phyloP scores from a whole-genome alignment of 352 stramenopile genomes.

The Phytophthora uliginosa region DNA sequence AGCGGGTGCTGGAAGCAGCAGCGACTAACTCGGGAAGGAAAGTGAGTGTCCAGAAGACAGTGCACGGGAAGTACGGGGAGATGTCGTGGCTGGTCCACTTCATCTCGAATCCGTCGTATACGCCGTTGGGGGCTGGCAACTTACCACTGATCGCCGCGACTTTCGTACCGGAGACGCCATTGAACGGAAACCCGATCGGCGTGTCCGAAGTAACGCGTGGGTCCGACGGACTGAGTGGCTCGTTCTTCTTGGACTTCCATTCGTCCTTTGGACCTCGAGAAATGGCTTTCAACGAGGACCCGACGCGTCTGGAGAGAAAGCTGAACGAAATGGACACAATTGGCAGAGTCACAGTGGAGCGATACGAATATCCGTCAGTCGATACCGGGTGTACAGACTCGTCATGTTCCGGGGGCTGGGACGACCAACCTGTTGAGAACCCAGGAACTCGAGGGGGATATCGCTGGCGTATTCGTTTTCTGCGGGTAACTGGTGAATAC shows the following conservation, averaged over 20 bases:
- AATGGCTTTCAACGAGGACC: slow-evolving; percentile 92
- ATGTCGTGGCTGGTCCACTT: slow-evolving; percentile 96
- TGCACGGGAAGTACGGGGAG: slow-evolving; percentile 96
- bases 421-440: slow-evolving; percentile 77
- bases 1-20: slow-evolving; percentile 65
- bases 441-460: slow-evolving; percentile 87
- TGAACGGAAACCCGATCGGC: slow-evolving; percentile 45
- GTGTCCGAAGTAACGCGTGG: slow-evolving; percentile 92
- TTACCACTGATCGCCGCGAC: slow-evolving; percentile 70
- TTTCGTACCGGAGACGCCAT: slow-evolving; percentile 37
- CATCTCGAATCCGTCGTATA: slow-evolving; percentile 92
- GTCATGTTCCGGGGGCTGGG: slow-evolving; percentile 92
- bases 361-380: slow-evolving; percentile 89
- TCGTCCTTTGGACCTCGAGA: slow-evolving; percentile 71
- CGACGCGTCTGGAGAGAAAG: slow-evolving; percentile 89
- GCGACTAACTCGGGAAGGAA: slow-evolving; percentile 65
- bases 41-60: slow-evolving; percentile 88
- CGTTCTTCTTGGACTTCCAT: slow-evolving; percentile 93
- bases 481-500: slow-evolving; percentile 81
- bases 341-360: slow-evolving; percentile 91
- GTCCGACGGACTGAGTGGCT: slow-evolving; percentile 89
- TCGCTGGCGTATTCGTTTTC: slow-evolving; percentile 79
- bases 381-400: slow-evolving; percentile 59
- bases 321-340: slow-evolving; percentile 97
- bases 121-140: slow-evolving; percentile 93